Base-by-base conservation (phyloP, 129 eudicot species). In the Flaveria trinervia region DNA sequence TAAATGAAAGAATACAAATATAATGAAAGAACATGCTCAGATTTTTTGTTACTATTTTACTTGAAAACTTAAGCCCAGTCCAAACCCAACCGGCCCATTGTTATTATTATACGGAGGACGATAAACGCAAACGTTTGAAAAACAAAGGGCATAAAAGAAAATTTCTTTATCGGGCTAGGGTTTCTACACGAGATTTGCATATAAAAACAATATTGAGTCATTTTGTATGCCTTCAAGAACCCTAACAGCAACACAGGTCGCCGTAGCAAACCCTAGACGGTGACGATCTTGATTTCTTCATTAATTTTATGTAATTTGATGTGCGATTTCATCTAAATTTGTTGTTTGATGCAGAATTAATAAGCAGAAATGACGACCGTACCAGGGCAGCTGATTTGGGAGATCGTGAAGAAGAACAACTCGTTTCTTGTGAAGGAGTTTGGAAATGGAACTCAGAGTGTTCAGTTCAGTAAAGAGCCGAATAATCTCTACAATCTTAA, bases 331-430 rank as follows among this genome's bases (percentile, higher is more conserved):
- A 72, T 71, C 17, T 60, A 13, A 64, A 52, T 15, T 25, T 51
- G 50, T 26, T 4, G 45, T 72, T 9, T 14, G 10, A 48, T 43
- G 4, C 77, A 79, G 72, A 72, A 25, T 73, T 52, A 48, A 61
- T 13, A 39, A 71, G 75, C 44, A 50, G 70, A 26, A 73, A 93
- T 93, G 98, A 84, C 98, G 49, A 87, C 98, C 25, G 97, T 93
- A 14, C 98, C 98, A 64, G 98, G 98, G 60, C 92, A 91, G 62
- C 77, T 93, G 86, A 84, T 93, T 4, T 93, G 98, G 98, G 98
- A 93, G 92, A 85, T 93, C 50, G 92, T 93, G 60, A 93, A 90
- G 92, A 93, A 87, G 89, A 93, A 93, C 91, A 93, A 93, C 71
- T 90, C 86, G 3, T 93, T 93, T 65, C 82, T 90, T 61, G 97